A percentile compares a stretch with the other conserved stretches of the same genome.
phyloP scores from a whole-genome alignment of 352 stramenopile species.

The Pythium angustatum region DNA sequence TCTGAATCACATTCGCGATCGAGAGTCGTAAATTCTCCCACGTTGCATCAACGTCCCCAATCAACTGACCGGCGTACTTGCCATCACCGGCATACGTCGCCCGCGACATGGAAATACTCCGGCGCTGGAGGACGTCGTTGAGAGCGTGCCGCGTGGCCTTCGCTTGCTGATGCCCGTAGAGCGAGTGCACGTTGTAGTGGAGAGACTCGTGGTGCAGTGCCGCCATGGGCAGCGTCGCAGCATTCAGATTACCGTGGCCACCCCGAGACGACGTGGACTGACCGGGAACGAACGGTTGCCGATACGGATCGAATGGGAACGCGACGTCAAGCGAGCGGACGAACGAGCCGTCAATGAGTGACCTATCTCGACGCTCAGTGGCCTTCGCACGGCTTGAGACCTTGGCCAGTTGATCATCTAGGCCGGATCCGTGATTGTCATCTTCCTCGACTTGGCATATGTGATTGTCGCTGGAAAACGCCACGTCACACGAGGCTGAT shows the following conservation, averaged over 20 bases:
- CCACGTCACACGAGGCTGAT: conserved; percentile 62
- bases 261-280: conserved; percentile 41
- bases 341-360: conserved; percentile 33
- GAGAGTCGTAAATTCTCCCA: conserved; percentile 81
- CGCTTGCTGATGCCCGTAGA: conserved; percentile 76
- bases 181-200: conserved; percentile 87
- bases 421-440: not conserved
- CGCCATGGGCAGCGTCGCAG: conserved; percentile 75
- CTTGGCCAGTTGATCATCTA: not conserved
- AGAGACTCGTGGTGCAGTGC: conserved; percentile 64
- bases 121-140: conserved; percentile 49
- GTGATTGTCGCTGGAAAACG: conserved; percentile 18
- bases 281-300: conserved; percentile 71
- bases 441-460: not conserved
- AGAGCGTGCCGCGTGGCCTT: conserved; percentile 52
- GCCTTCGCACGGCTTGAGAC: too few species aligned
- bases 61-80: conserved; percentile 60
- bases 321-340: conserved; percentile 68
- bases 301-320: conserved; percentile 83
- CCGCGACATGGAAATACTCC: conserved; percentile 66
- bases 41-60: conserved; percentile 53
- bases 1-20: conserved; percentile 70
- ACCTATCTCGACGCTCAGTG: not conserved
- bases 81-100: conserved; percentile 75
- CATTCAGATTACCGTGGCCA: conserved; percentile 73